These are phyloP conservation scores for Solanum bulbocastanum DNA, from an alignment of 257 asterid species.

Conservation along the genomic window DNA sequence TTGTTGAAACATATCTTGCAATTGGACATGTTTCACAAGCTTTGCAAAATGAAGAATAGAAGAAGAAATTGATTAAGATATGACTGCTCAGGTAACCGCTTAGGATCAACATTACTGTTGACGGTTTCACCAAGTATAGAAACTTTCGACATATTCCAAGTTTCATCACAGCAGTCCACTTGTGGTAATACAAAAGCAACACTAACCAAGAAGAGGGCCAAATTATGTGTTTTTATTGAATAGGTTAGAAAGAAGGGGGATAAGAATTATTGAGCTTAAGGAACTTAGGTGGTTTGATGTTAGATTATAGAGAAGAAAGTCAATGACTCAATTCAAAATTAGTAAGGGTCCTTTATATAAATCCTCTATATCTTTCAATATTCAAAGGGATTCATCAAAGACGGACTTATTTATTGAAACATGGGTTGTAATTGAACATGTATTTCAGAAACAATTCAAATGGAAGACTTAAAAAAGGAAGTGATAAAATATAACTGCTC, in stretches of 20 bases:
- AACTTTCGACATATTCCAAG: background rate
- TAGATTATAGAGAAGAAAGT: background rate
- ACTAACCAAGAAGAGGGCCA: background rate
- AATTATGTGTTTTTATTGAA: background rate
- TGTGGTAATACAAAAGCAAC: background rate
- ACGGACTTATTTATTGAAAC: background rate
- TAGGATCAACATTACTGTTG: background rate
- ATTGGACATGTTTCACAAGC: background rate
- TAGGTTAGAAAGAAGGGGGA: background rate
- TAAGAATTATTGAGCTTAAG: background rate
- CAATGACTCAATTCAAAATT: background rate
- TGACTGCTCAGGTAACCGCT: background rate
- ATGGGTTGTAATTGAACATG: background rate
- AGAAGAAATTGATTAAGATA: background rate
- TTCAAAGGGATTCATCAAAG: background rate
- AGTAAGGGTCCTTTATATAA: background rate
- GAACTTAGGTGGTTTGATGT: background rate
- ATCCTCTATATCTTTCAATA: background rate
- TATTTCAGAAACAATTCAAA: background rate
- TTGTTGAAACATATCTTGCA: background rate
- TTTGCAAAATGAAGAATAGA: background rate
- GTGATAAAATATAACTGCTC: background rate
- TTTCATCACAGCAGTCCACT: background rate
- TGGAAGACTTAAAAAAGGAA: background rate
- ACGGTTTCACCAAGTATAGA: background rate